These are phyloP conservation scores for Paxillus rubicundulus DNA, from an alignment of 768 basidiomycete species.

Conservation along the genomic window DNA sequence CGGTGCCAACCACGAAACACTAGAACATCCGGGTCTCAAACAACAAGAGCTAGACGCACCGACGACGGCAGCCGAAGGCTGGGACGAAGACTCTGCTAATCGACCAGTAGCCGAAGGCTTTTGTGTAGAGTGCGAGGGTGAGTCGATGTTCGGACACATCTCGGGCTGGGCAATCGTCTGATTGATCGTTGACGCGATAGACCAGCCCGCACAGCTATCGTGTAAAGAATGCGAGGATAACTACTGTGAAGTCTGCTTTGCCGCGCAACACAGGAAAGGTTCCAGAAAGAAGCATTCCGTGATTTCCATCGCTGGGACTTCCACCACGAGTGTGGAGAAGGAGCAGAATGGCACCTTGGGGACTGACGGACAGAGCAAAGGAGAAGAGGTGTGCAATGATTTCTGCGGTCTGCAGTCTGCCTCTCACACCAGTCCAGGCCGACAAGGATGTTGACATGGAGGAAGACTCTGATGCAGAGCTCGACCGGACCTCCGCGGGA, in stretches of 20 bases:
- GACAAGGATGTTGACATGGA: conserved; percentile 37
- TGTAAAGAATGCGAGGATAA: conserved; percentile 72
- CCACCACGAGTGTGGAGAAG: conserved; percentile 7
- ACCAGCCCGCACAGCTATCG: conserved; percentile 75
- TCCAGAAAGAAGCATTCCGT: conserved; percentile 62
- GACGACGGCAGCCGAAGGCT: conserved; percentile 46
- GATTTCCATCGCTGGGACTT: conserved; percentile 40
- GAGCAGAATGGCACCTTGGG: conserved; percentile 15
- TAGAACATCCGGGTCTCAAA: conserved; percentile 51
- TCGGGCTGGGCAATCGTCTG: not conserved
- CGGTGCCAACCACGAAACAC: conserved; percentile 54
- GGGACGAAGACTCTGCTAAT: conserved; percentile 62
- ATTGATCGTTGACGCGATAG: conserved; percentile 35
- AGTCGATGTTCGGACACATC: conserved; percentile 13
- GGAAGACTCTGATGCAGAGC: conserved; percentile 36
- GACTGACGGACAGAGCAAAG: conserved; percentile 4
- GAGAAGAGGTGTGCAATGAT: conserved; percentile 19
- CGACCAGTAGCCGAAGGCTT: conserved; percentile 56
- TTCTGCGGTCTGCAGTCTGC: not conserved
- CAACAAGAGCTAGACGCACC: conserved; percentile 32
- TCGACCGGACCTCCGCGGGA: conserved; percentile 35
- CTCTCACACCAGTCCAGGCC: conserved; percentile 19
- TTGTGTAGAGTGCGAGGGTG: conserved; percentile 88
- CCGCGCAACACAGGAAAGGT: conserved; percentile 82
- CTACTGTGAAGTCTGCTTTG: conserved; percentile 85